Evolutionary conservation across 495 filamentous ascomycete species (phyloP).

Genomic region (Penicillium lividum): DNA sequence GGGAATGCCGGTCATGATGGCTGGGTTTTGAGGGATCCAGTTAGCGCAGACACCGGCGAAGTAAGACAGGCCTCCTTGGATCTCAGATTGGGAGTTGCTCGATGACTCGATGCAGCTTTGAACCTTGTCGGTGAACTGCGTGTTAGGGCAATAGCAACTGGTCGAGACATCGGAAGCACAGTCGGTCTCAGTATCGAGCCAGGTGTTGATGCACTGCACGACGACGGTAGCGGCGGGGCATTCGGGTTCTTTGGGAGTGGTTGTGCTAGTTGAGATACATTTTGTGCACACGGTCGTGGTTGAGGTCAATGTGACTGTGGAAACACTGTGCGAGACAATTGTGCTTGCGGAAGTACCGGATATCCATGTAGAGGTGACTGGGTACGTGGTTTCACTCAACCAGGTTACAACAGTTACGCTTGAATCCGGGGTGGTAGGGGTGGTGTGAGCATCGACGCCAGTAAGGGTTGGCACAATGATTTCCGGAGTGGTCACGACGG

Average conservation of each 20-base stretch:
- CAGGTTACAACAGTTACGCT: neutral
- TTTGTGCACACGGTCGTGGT: slow-evolving; percentile 14
- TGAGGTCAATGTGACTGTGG: slow-evolving; percentile 32
- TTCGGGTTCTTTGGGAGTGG: neutral
- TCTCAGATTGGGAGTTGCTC: slow-evolving; percentile 63
- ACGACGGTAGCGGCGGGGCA: slow-evolving; percentile 62
- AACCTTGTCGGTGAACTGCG: slow-evolving; percentile 74
- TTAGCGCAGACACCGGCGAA: slow-evolving; percentile 89
- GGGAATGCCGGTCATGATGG: slow-evolving; percentile 73
- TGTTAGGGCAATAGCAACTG: slow-evolving; percentile 83
- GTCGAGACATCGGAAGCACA: slow-evolving; percentile 84
- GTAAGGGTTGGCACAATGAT: slow-evolving; percentile 20
- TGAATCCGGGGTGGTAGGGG: slow-evolving; percentile 23
- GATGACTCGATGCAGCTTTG: slow-evolving; percentile 79
- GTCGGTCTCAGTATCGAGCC: slow-evolving; percentile 64
- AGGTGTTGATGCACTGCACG: slow-evolving; percentile 92
- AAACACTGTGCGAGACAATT: slow-evolving; percentile 25
- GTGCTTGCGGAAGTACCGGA: slow-evolving; percentile 2
- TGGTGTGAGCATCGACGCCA: slow-evolving; percentile 12
- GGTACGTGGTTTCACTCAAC: neutral
- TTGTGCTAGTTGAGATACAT: slow-evolving; percentile 2
- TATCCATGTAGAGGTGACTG: slow-evolving; percentile 9
- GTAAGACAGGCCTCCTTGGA: slow-evolving; percentile 73
- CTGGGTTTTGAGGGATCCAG: slow-evolving; percentile 75
- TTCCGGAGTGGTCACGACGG: slow-evolving; percentile 13